Evolutionary conservation across 768 basidiomycete genomes (phyloP).

Genomic region (Leccinum incarnatum): DNA sequence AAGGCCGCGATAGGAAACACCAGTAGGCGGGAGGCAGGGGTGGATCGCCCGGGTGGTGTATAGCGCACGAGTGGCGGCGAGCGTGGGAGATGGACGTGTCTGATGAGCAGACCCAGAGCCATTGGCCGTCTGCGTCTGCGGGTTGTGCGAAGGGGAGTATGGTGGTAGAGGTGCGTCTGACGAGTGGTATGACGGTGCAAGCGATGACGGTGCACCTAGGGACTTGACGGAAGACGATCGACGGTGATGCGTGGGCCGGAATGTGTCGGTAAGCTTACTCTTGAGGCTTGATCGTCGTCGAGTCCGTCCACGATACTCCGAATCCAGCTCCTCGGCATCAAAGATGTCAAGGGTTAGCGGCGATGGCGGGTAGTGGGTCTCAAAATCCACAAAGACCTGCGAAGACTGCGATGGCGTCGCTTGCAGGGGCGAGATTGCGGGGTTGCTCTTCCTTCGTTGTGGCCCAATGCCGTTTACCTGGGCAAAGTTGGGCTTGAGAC

Average conservation of each 20-base stretch:
- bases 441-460: conserved; percentile 53
- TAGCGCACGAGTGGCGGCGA: conserved; percentile 42
- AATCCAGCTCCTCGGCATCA: conserved; percentile 25
- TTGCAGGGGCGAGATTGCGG: conserved; percentile 29
- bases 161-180: conserved; percentile 22
- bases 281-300: conserved; percentile 32
- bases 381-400: conserved; percentile 27
- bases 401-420: conserved; percentile 25
- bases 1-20: conserved; percentile 66
- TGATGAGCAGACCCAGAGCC: conserved; percentile 15
- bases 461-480: conserved; percentile 19
- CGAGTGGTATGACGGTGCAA: conserved; percentile 22
- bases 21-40: conserved; percentile 59
- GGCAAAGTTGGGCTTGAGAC: conserved; percentile 28
- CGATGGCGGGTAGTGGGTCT: conserved; percentile 26
- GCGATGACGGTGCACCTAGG: conserved; percentile 30
- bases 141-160: conserved; percentile 21
- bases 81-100: conserved; percentile 24
- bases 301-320: conserved; percentile 25
- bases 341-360: conserved; percentile 25
- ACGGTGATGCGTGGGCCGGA: conserved; percentile 31
- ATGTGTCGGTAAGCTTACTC: conserved; percentile 32
- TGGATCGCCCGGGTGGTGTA: conserved; percentile 71
- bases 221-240: conserved; percentile 35
- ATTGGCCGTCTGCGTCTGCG: conserved; percentile 12